Base-by-base conservation (phyloP, 345 rosid genomes). In the Euphorbia tirucalli region DNA sequence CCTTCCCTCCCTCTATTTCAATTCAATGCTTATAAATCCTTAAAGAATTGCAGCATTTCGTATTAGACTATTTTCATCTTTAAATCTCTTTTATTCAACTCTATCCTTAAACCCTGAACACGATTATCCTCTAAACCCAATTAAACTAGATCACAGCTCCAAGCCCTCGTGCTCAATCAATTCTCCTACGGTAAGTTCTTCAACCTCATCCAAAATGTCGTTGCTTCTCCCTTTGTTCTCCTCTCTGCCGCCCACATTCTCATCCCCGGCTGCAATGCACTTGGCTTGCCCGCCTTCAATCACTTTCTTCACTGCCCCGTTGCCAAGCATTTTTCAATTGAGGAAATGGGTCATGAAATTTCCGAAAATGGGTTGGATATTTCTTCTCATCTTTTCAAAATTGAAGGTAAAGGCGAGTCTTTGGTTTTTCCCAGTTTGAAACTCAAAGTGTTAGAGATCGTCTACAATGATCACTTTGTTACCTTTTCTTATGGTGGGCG, bases 401-500 rank as follows among this genome's bases (percentile, higher is more conserved):
- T 90, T 68, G 59, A 74, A 19, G 56, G 43, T 43, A 80, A 79
- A 75, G 86, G 84, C 61, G 89, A 86, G 69, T 72, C 79, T 71
- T 82, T 94, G 78, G 73, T 90, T 65, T 77, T 92, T 49, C 98
- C 98, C n/a, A 81, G 89, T 79, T 77, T 92, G 79, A 94, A 82
- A 74, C 73, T 94, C 27, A 92, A 87, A 82, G 95, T 94, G 69
- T 94, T 69, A 87, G 92, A 90, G 78, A 82, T 89, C 72, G 83
- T 92, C 3, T 90, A 92, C 37, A 95, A 94, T 81, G 93, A 89
- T 73, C 85, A 93, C 44, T 89, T 94, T 79, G 85, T 80, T 11
- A 92, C 97, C 2, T 94, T 92, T 72, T 81, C 91, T 43, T 92
- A 92, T 63, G 97, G 98, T 7, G 97, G 97, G 0, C 92, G 93